These are phyloP conservation scores for Amanita pseudoporphyria DNA, from an alignment of 768 basidiomycete species.

Conservation along the genomic window DNA sequence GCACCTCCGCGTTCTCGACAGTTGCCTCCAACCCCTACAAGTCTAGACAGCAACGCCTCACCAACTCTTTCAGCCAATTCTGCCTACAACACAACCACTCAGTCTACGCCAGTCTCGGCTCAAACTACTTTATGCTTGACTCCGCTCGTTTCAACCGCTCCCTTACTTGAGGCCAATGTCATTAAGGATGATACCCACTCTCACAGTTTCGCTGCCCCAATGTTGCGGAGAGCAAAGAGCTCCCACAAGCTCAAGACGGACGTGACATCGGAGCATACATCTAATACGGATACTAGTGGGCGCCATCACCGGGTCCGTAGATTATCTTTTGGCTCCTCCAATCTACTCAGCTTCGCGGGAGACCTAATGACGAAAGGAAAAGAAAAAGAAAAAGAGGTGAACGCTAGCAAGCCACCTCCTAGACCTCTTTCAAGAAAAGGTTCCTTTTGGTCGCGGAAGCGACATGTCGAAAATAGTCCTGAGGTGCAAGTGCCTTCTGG, in stretches of 20 bases:
- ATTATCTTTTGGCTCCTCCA: constrained; percentile 44
- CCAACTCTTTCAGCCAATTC: neutral
- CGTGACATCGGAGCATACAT: constrained; percentile 11
- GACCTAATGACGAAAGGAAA: constrained; percentile 39
- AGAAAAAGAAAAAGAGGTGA: constrained; percentile 27
- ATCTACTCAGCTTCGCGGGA: constrained; percentile 25
- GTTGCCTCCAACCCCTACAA: constrained; percentile 1
- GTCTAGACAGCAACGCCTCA: neutral
- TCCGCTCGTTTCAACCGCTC: constrained; percentile 38
- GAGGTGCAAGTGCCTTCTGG: constrained; percentile 15
- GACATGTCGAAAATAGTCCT: constrained; percentile 14
- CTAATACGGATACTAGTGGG: constrained; percentile 8
- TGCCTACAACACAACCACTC: constrained; percentile 1
- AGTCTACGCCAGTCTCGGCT: constrained; percentile 33
- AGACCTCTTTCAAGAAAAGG: constrained; percentile 41
- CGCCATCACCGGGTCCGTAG: constrained; percentile 35
- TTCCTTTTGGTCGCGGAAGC: constrained; percentile 61
- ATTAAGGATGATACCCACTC: constrained; percentile 31
- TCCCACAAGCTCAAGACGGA: constrained; percentile 29
- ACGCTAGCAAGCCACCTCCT: constrained; percentile 18
- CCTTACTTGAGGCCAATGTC: constrained; percentile 39
- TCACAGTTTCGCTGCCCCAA: constrained; percentile 12
- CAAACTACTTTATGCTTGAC: constrained; percentile 52
- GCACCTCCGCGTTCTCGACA: constrained; percentile 1
- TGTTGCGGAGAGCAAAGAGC: constrained; percentile 44